Conservation (phyloP, 345 rosid genomes). For the Lenwebbia sp. region DNA sequence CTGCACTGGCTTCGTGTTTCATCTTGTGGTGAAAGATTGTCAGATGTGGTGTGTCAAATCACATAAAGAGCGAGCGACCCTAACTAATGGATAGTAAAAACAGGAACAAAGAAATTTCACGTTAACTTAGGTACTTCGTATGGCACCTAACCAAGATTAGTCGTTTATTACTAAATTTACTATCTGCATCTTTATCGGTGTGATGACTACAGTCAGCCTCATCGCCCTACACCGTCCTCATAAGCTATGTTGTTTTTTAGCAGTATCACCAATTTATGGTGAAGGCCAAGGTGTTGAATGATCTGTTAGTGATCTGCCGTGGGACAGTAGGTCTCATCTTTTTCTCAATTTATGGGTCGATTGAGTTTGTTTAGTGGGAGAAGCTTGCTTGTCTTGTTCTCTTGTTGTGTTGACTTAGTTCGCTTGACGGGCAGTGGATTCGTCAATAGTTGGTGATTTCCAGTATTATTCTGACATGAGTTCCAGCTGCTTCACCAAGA, state of each 20-base stretch:
- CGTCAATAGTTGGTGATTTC: background rate
- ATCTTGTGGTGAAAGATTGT: background rate
- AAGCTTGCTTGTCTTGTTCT: background rate
- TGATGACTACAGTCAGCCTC: background rate
- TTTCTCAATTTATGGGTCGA: background rate
- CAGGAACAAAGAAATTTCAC: background rate
- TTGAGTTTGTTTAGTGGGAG: background rate
- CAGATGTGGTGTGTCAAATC: background rate
- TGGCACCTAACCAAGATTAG: background rate
- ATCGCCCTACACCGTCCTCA: background rate
- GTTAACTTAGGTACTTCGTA: background rate
- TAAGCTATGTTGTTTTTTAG: background rate
- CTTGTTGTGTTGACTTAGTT: background rate
- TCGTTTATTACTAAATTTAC: background rate
- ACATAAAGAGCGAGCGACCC: background rate
- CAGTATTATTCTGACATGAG: background rate
- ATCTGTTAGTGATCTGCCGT: background rate
- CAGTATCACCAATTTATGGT: background rate
- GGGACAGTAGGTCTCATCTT: background rate
- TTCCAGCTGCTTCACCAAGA: background rate
- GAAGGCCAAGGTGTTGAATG: background rate
- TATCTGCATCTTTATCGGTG: background rate
- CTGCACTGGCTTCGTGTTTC: background rate
- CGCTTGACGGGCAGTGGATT: background rate
- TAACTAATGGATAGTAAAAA: background rate